Evolutionary conservation across 2,329 filamentous ascomycete genomes (phyloP).

Genomic region (Xylaria sp.): DNA sequence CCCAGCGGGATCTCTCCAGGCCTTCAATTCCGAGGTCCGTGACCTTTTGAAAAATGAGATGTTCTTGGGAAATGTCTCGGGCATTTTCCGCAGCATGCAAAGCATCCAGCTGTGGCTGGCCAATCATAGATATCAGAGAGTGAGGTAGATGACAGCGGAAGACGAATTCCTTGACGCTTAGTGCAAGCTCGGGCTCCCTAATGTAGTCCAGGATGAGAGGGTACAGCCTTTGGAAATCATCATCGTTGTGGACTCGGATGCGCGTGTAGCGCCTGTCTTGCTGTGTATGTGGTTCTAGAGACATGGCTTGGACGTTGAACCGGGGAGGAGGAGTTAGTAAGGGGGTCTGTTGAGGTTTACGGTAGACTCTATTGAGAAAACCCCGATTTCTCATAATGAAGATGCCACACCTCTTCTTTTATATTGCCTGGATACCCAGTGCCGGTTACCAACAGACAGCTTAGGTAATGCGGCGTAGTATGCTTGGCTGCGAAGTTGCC

Average conservation of each 20-base stretch:
- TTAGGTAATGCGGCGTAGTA: too few relatives aligned
- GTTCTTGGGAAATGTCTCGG: constrained; percentile 25
- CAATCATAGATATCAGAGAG: neutral
- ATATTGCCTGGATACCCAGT: too few relatives aligned
- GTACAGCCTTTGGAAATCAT: constrained; percentile 20
- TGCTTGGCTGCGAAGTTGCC: too few relatives aligned
- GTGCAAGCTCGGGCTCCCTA: constrained; percentile 23
- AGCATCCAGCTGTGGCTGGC: neutral
- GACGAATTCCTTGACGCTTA: constrained; percentile 25
- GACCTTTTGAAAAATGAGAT: constrained; percentile 13
- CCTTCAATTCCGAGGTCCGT: constrained; percentile 19
- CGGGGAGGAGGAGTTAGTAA: neutral
- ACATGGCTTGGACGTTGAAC: constrained; percentile 1
- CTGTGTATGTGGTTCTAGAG: constrained; percentile 12
- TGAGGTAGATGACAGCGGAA: constrained; percentile 6
- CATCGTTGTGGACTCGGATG: constrained; percentile 13
- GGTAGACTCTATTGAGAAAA: too few relatives aligned
- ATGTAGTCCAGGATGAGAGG: constrained; percentile 26
- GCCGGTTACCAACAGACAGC: too few relatives aligned
- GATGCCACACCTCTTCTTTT: too few relatives aligned
- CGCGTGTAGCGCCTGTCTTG: constrained; percentile 17
- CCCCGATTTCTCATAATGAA: too few relatives aligned
- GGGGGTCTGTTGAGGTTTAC: neutral
- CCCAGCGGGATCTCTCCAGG: constrained; percentile 13
- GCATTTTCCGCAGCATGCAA: constrained; percentile 7